These are phyloP conservation scores for Starmerella stigmatis DNA, from an alignment of 805 yeast species.

Conservation along the genomic window DNA sequence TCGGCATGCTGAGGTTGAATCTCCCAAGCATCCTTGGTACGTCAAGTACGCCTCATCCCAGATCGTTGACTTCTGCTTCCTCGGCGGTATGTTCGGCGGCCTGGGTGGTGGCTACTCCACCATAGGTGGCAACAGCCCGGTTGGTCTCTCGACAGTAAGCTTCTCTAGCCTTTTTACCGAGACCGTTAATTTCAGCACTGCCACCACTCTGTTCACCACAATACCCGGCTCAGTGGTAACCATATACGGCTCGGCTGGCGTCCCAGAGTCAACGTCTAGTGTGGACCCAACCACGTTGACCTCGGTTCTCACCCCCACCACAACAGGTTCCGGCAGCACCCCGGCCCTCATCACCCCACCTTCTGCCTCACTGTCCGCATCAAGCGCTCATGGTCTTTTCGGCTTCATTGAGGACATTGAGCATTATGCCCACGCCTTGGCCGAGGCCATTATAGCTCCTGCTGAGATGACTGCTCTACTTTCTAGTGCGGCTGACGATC, in stretches of 20 bases:
- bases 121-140: not conserved
- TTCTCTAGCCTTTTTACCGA: constrained; percentile 9
- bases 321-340: too few species aligned
- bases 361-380: too few species aligned
- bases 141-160: constrained; percentile 4
- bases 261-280: not conserved
- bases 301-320: constrained; percentile 1
- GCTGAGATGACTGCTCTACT: constrained; percentile 14
- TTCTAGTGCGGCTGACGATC: constrained; percentile 11
- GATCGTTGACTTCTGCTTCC: constrained; percentile 17
- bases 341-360: too few species aligned
- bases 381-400: too few species aligned
- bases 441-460: constrained; percentile 20
- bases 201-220: constrained; percentile 17
- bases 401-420: constrained; percentile 7
- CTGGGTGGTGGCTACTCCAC: constrained; percentile 7
- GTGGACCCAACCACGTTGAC: constrained; percentile 6
- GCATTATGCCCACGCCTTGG: constrained; percentile 17
- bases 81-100: constrained; percentile 14
- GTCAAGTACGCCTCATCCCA: constrained; percentile 16
- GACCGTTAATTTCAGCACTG: constrained; percentile 5
- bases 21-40: constrained; percentile 14
- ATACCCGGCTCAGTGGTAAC: constrained; percentile 17
- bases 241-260: constrained; percentile 8
- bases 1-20: not conserved